Percentiles rank a stretch among this genome's conserved stretches.
phyloP scores from a whole-genome alignment of 148 eudicot genomes.

The Rhododendron ferrugineum region DNA sequence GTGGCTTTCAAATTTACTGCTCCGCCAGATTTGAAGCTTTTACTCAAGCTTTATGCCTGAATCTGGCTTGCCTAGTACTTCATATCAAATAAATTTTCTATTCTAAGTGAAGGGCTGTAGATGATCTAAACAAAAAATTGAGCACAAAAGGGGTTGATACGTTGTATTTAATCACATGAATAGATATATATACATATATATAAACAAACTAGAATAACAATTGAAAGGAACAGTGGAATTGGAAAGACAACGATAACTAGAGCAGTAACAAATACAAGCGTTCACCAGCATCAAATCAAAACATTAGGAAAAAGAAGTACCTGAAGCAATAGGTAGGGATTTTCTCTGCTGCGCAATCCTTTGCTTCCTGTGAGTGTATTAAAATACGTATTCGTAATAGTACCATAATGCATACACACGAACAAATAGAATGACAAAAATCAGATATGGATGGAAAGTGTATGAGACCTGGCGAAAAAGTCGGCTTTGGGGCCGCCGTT shows the following conservation, averaged over 20 bases:
- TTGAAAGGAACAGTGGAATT: neutral
- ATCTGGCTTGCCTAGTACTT: neutral
- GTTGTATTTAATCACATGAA: neutral
- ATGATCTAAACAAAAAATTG: neutral
- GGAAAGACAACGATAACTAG: neutral
- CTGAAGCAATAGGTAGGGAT: slow-evolving; percentile 75
- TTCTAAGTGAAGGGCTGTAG: neutral
- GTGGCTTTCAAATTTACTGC: neutral
- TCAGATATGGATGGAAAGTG: neutral
- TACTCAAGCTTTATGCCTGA: neutral
- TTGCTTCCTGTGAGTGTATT: slow-evolving; percentile 32
- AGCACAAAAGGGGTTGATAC: neutral
- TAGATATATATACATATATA: neutral
- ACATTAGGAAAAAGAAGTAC: slow-evolving; percentile 20
- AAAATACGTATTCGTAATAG: neutral
- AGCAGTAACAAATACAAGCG: neutral
- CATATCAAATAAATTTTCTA: neutral
- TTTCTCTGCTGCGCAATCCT: slow-evolving; percentile 52
- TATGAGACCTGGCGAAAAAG: slow-evolving; percentile 6
- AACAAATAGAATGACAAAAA: neutral
- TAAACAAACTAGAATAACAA: neutral
- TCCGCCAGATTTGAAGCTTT: neutral
- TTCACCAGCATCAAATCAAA: neutral
- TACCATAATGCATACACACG: neutral
- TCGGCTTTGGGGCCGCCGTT: slow-evolving; percentile 12